Evolutionary conservation across 805 yeast species (phyloP).

Genomic region (Metschnikowia cubensis): DNA sequence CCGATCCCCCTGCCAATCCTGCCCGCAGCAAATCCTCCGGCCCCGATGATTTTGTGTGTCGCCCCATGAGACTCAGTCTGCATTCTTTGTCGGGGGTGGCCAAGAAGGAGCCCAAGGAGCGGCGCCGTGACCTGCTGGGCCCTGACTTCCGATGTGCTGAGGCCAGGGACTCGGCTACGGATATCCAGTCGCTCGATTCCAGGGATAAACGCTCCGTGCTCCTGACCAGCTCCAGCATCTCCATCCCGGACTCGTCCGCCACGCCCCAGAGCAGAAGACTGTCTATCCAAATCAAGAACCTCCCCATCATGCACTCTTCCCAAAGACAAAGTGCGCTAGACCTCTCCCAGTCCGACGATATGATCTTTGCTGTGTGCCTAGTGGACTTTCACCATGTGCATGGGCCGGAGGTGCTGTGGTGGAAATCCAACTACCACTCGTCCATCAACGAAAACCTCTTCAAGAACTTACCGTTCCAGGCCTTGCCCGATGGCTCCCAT

Average conservation of each 20-base stretch:
- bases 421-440: conserved; percentile 51
- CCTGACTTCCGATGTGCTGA: neutral
- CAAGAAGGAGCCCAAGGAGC: neutral
- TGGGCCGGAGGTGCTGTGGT: conserved; percentile 94
- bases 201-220: neutral
- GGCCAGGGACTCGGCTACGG: neutral
- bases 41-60: conserved; percentile 32
- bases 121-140: neutral
- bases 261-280: conserved; percentile 8
- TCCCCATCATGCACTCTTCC: conserved; percentile 26
- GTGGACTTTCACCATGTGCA: conserved; percentile 89
- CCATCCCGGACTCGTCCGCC: neutral
- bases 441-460: conserved; percentile 43
- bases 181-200: conserved; percentile 1
- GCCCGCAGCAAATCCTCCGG: neutral
- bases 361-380: conserved; percentile 78
- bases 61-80: conserved; percentile 33
- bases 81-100: neutral
- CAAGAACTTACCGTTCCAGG: conserved; percentile 90
- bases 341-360: conserved; percentile 24
- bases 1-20: neutral
- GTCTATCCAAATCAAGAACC: conserved; percentile 35
- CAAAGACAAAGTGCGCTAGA: conserved; percentile 27
- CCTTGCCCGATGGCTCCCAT: conserved; percentile 95
- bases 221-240: conserved; percentile 1